Conservation (phyloP, 164 flowering plant species). For the Vitis riparia region DNA sequence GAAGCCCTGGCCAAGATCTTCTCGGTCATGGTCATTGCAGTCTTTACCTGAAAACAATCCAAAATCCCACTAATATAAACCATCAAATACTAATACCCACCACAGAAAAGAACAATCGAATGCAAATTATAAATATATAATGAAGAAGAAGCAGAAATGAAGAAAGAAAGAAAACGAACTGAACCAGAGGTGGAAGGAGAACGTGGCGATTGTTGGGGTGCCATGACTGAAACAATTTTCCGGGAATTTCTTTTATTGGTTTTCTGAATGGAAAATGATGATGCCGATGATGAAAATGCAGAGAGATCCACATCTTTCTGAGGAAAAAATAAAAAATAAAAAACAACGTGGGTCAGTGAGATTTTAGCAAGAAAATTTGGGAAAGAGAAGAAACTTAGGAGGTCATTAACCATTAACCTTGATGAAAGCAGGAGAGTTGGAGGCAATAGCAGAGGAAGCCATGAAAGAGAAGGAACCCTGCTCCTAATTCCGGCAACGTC, state of each 20-base stretch:
- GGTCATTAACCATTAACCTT: too few species aligned
- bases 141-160: not conserved
- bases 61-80: constrained; percentile 6
- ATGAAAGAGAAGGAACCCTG: not conserved
- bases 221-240: constrained; percentile 69
- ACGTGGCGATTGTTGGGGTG: constrained; percentile 76
- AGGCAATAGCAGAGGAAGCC: constrained; percentile 22
- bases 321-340: not conserved
- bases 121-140: constrained; percentile 1
- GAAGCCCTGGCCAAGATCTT: constrained; percentile 90
- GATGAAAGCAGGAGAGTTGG: constrained; percentile 19
- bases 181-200: constrained; percentile 85
- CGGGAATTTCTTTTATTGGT: constrained; percentile 37
- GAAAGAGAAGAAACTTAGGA: too few species aligned
- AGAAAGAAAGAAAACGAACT: constrained; percentile 32
- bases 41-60: constrained; percentile 62
- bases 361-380: too few species aligned
- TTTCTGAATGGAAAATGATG: constrained; percentile 29
- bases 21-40: constrained; percentile 94
- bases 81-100: not conserved
- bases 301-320: constrained; percentile 53
- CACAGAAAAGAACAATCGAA: not conserved
- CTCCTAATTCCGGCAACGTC: too few species aligned
- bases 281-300: constrained; percentile 32
- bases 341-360: not conserved